A percentile compares a stretch with the other conserved stretches of the same genome.
Evolutionary conservation across 192 early-diverging fungal species (phyloP).

Genomic region (Obelidium mucronatum): DNA sequence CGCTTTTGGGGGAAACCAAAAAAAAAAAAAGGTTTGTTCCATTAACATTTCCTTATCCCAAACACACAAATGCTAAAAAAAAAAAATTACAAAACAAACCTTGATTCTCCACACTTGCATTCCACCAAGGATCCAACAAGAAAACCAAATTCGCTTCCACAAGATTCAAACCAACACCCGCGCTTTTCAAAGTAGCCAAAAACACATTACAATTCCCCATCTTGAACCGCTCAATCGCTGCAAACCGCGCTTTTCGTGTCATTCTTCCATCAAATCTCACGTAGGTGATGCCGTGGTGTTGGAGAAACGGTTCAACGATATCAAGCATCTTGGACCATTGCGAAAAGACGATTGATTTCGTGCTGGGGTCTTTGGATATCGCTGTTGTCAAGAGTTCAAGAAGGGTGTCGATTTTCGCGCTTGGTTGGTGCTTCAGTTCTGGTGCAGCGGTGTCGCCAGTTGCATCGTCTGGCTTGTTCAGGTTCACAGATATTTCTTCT

Average conservation of each 20-base stretch:
- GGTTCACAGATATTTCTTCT: too few relatives aligned
- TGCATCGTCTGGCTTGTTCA: neutral
- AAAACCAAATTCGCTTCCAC: constrained; percentile 41
- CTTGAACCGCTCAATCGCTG: constrained; percentile 67
- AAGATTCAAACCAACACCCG: constrained; percentile 59
- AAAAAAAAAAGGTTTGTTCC: too few relatives aligned
- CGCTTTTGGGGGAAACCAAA: too few relatives aligned
- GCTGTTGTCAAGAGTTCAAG: constrained; percentile 22
- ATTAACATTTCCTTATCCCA: too few relatives aligned
- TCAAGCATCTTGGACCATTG: constrained; percentile 73
- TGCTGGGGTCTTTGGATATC: constrained; percentile 22
- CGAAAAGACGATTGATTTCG: constrained; percentile 51
- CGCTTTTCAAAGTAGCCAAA: constrained; percentile 45
- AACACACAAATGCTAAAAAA: too few relatives aligned
- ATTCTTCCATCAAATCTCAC: constrained; percentile 84
- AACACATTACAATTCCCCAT: constrained; percentile 38
- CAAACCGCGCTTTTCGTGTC: constrained; percentile 59
- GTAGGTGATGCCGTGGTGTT: constrained; percentile 62
- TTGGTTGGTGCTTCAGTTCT: neutral
- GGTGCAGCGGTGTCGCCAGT: neutral
- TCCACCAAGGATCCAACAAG: constrained; percentile 66
- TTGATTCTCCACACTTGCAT: constrained; percentile 51
- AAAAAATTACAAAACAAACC: too few relatives aligned
- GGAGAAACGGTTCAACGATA: constrained; percentile 66
- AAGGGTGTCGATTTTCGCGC: constrained; percentile 42